Base-by-base conservation (phyloP, 2,329 filamentous ascomycete species). In the Exophiala alcalophila region DNA sequence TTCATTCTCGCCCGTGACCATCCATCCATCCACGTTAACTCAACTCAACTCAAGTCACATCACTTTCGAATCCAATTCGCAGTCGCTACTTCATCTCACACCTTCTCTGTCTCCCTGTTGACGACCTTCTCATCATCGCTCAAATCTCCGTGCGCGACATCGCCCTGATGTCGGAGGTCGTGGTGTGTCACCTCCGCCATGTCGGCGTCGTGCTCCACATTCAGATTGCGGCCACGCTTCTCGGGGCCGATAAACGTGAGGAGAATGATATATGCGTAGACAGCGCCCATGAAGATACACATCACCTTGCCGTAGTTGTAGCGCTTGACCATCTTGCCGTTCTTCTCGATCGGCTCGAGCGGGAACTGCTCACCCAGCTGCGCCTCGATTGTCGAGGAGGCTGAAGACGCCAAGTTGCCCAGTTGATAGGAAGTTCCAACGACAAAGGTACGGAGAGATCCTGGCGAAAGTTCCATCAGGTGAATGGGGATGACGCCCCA, bases 241-340 rank as follows among this genome's bases (percentile, higher is more conserved):
- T 76, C 73, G 0, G 73, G 73, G 1, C 73, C 73, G 3, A 71
- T 50, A 18, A 70, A 59, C 16, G 66, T 69, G 38, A 68, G 44
- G 2, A 81, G 6, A 47, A 82, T 78, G 4, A 74, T 67, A 59
- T 81, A 82, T 2, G 67, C 76, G 55, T 71, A 94, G 1, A 94
- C 87, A 54, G 83, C 88, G 1, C 75, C 89, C 84, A 95, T 89
- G 66, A 95, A 94, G 59, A 94, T 92, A 59, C 83, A 87, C 52
- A 94, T 91, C 7, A 94, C 87, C 55, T 82, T 82, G 26, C 86
- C 87, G 55, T 94, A 94, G 46, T 86, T 69, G 62, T 83, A 87
- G 3, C 83, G 70, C 32, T 65, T 62, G 26, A 54, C 49, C 12
- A 27, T 48, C 21, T 66, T 62, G 0, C 68, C 72, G 1, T 65